phyloP scores from a whole-genome alignment of 768 basidiomycete genomes.

The Holtermannia corniformis region DNA sequence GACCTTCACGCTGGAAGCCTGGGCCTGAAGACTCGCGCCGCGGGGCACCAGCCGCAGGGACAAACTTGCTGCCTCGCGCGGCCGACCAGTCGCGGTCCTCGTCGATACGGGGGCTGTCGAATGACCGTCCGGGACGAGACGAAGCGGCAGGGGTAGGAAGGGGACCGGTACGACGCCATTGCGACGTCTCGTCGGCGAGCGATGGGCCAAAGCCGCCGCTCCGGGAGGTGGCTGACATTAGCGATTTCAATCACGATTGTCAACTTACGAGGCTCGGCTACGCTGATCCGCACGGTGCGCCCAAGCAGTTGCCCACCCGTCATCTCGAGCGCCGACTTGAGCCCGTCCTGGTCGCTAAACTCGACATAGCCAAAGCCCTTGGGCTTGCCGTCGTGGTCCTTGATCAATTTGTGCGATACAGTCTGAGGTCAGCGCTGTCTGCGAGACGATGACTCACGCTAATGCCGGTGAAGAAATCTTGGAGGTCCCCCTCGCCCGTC shows the following conservation, averaged over 20 bases:
- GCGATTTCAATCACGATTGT: slow-evolving; percentile 9
- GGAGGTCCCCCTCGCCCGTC: slow-evolving; percentile 71
- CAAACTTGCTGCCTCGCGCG: slow-evolving; percentile 42
- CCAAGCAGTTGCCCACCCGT: slow-evolving; percentile 64
- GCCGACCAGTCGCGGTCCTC: slow-evolving; percentile 43
- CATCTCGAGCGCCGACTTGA: slow-evolving; percentile 73
- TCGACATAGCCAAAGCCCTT: slow-evolving; percentile 99
- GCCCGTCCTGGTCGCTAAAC: slow-evolving; percentile 71
- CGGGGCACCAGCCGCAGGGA: slow-evolving; percentile 23
- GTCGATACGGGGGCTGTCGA: slow-evolving; percentile 44
- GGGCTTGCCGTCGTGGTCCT: slow-evolving; percentile 82
- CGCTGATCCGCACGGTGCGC: slow-evolving; percentile 75
- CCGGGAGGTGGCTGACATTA: slow-evolving; percentile 25
- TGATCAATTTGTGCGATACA: slow-evolving; percentile 84
- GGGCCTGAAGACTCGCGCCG: slow-evolving; percentile 27
- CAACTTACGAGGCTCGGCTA: slow-evolving; percentile 86
- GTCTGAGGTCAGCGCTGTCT: slow-evolving; percentile 46
- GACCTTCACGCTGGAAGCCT: slow-evolving; percentile 15
- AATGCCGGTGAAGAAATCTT: slow-evolving; percentile 57
- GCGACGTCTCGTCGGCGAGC: slow-evolving; percentile 68
- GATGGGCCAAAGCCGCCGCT: slow-evolving; percentile 48
- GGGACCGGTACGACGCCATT: slow-evolving; percentile 82
- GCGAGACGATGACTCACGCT: slow-evolving; percentile 6
- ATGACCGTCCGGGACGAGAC: slow-evolving; percentile 10
- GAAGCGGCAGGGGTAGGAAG: slow-evolving; percentile 46